These are phyloP conservation scores for Dendrobium huoshanense DNA, from an alignment of 106 monocot genomes.

Conservation along the genomic window DNA sequence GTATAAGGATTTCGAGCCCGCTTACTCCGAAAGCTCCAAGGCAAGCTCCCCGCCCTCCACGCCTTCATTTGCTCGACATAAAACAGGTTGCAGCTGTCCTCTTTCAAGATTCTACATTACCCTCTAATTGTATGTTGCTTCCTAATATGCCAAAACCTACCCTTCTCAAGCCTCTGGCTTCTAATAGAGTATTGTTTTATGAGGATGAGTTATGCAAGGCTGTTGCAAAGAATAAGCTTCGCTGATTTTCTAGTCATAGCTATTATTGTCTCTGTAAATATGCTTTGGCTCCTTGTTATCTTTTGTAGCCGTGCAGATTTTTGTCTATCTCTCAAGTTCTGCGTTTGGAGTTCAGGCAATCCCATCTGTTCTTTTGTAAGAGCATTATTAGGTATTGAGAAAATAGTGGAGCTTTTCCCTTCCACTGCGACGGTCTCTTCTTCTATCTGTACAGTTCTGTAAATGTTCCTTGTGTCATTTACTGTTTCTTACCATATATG, in stretches of 20 bases:
- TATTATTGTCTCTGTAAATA: not conserved
- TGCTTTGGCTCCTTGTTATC: not conserved
- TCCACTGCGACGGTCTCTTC: not conserved
- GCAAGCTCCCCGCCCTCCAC: conserved; percentile 39
- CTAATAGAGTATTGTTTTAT: conserved; percentile 56
- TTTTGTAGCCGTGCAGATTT: not conserved
- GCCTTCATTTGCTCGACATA: conserved; percentile 40
- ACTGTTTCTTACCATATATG: not conserved
- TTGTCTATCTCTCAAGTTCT: not conserved
- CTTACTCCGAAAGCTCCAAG: conserved; percentile 75
- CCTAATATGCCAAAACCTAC: conserved; percentile 42
- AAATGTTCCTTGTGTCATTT: not conserved
- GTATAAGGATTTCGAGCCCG: conserved; percentile 24
- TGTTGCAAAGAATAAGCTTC: conserved; percentile 83
- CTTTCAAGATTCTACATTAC: conserved; percentile 48
- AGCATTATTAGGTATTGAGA: not conserved
- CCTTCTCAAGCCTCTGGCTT: conserved; percentile 43
- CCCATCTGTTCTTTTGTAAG: not conserved
- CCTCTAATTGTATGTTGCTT: conserved; percentile 28
- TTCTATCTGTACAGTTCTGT: not conserved
- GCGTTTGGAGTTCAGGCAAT: not conserved
- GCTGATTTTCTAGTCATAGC: conserved; percentile 12
- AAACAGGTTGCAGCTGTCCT: conserved; percentile 75
- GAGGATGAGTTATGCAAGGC: conserved; percentile 97
- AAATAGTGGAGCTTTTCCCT: no score